Evolutionary conservation across 1,284 basidiomycete species (phyloP), one percentile per base, ranked within the genome.

Genomic region (Tilletiopsis washingtonensis): DNA sequence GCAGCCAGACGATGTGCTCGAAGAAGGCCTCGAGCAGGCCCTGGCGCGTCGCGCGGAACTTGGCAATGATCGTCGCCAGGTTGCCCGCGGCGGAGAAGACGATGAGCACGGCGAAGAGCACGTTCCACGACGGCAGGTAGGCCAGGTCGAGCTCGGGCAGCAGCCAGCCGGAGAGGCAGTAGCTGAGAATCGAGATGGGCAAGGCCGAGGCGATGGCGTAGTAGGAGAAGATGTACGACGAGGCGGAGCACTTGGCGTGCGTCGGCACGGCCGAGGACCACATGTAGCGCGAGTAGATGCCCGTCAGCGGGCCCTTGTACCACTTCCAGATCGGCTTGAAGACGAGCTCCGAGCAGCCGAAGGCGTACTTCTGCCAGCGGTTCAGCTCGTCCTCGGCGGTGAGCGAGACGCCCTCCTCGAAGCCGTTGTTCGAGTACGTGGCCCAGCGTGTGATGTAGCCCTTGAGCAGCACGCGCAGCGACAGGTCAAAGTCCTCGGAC

Each of bases 321-420:
- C 86, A 88, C 24, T 80, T 67, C 45, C 80, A 77, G 52, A 88
- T 43, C 54, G 53, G 54, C 51, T 54, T 51, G 61, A 58, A 43
- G 32, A 60, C 41, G 27, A 67, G 21, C 46, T 71, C 77, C 54
- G 68, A 85, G 49, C 74, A 59, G 7, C 86, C 86, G 68, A 84
- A 89, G 0, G 84, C 79, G 64, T 89, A 90, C 68, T 90, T 90
- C 59, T 88, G 84, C 87, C 87, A 90, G 3, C 87, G 75, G 59
- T 88, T 88, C 3, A 86, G 75, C 66, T 86, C 85, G 63, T 88
- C 86, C 41, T 86, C 84, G 53, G 81, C 4, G 12, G 76, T 76
- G 9, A 91, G 77, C 0, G 84, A 86, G n/a, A 91, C 88, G 59
- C 88, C 88, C 65, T 91, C 88, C 73, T 86, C 83, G 77, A 89